Evolutionary conservation across 1,139 yeast species (phyloP), one percentile per base, ranked within the genome.

Genomic region (Lodderomyces parapsilosis): DNA sequence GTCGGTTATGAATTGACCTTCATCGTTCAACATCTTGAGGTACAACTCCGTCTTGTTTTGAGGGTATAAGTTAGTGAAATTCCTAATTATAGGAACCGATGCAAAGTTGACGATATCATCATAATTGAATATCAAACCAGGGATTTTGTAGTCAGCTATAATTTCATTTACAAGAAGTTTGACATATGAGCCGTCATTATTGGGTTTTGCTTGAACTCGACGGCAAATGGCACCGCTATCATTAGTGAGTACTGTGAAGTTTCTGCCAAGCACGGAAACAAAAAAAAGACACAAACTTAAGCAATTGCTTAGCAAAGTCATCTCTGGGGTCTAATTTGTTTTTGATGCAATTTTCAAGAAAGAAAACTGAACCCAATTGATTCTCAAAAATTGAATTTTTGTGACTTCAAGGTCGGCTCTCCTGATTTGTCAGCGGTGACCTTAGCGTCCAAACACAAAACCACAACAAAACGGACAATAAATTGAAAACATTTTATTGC

Each of bases 61-160:
- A 6, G 43, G 38, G 36, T 49, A 56, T 11, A 36, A 37, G 5
- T 38, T n/a, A 23, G 20, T 19, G 47, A 52, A 62, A 24, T 41
- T 42, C 19, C 51, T 52, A 7, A 57, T 38, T 2, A 51, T 36
- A 1, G 67, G 67, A 2, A 66, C 10, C 7, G 53, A 47, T 4
- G 58, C 45, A 42, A 62, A 56, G 37, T 62, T 53, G 25, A 47
- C 45, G 35, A 66, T 49, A 36, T 64, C 65, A 2, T 50, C 41
- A 43, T 63, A 58, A 39, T 54, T 59, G 43, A 65, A 57, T 11
- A 66, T 55, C 31, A 61, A 49, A 0, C 52, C 49, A 13, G 66
- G 70, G 37, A 57, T 37, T 28, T 46, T 37, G 18, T 27, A n/a
- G 17, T 43, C 39, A 18, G 34, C 31, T 8, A 32, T 17, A 13